phyloP scores from a whole-genome alignment of 2,329 filamentous ascomycete genomes.

The Fusarium globosum region DNA sequence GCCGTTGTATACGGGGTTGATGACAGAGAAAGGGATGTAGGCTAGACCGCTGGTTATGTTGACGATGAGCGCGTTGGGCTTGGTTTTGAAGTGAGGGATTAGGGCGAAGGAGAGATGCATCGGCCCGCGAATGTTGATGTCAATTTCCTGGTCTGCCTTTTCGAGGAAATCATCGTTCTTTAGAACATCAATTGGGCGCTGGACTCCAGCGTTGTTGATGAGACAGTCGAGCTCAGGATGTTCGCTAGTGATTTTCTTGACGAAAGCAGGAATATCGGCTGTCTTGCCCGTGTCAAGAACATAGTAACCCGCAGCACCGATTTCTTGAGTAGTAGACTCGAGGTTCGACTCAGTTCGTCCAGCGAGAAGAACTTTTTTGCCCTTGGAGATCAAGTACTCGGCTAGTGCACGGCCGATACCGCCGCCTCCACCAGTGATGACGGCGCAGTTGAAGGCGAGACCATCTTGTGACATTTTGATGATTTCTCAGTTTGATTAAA shows the following conservation, averaged over 20 bases:
- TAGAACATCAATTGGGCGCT: slow-evolving; percentile 61
- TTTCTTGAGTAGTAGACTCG: slow-evolving; percentile 53
- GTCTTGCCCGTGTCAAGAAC: slow-evolving; percentile 62
- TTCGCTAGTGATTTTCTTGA: slow-evolving; percentile 56
- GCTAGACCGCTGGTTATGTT: slow-evolving; percentile 66
- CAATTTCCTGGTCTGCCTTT: slow-evolving; percentile 66
- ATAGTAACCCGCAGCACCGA: slow-evolving; percentile 63
- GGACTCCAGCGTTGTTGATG: slow-evolving; percentile 69
- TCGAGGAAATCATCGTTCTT: slow-evolving; percentile 56
- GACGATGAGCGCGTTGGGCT: slow-evolving; percentile 57
- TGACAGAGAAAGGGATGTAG: slow-evolving; percentile 62
- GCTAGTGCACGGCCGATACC: slow-evolving; percentile 64
- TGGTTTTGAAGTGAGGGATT: slow-evolving; percentile 60
- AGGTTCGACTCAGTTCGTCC: slow-evolving; percentile 67
- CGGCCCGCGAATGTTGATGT: slow-evolving; percentile 68
- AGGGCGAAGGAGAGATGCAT: slow-evolving; percentile 65
- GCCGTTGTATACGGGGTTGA: slow-evolving; percentile 69
- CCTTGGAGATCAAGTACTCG: slow-evolving; percentile 56
- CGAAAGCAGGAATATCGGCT: slow-evolving; percentile 56
- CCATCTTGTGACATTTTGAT: slow-evolving; percentile 11
- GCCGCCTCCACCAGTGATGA: slow-evolving; percentile 63
- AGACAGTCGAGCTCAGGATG: slow-evolving; percentile 65
- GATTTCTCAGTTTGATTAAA: accelerated
- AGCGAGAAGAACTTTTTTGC: slow-evolving; percentile 63
- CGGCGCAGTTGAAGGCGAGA: slow-evolving; percentile 56